Evolutionary conservation across 306 rosid species (phyloP), one percentile per base, ranked within the genome.

Genomic region (Castanea mollissima): DNA sequence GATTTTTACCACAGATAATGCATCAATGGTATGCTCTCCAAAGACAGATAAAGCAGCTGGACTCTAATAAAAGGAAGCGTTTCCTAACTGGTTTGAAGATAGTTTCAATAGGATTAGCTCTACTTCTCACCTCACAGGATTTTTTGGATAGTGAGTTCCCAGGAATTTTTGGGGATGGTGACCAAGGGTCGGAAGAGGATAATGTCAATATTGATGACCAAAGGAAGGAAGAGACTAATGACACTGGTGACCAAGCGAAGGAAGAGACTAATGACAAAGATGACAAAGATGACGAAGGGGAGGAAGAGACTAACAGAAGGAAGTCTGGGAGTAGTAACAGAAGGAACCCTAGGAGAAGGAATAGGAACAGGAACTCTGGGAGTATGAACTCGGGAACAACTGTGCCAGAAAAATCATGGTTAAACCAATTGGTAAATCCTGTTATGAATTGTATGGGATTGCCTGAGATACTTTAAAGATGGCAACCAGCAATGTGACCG

Each of bases 1-100:
- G 86, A 62, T 92, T 85, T 78, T 71, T 81, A 69, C 70, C 95
- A 1, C 97, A 88, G 65, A 78, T 92, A 32, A 68, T 71, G 2
- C 92, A 86, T 76, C 97, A 92, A 74, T 94, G 95, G 97, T 86
- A 85, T 91, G 91, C 95, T 21, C 77, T 94, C 84, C 90, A 86
- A 64, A 78, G 65, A 78, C 93, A 92, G 55, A 89, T 86, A 80
- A 84, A 73, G 87, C 74, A 72, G 13, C 85, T 94, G 15, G 97
- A 94, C 85, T 84, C 86, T 59, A 76, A 80, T 59, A 76, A 81
- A n/a, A 91, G 76, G 70, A 87, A 87, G 27, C 89, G 91, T 35
- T 84, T 86, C 83, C 35, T 82, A 1, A 76, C 5, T 25, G 97
- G 99, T 52, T 78, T 92, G 68, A 88, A 84, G 76, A 51, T 90